These are phyloP conservation scores for Coprinellus aureogranulatus DNA, from an alignment of 768 basidiomycete genomes.

Conservation along the genomic window DNA sequence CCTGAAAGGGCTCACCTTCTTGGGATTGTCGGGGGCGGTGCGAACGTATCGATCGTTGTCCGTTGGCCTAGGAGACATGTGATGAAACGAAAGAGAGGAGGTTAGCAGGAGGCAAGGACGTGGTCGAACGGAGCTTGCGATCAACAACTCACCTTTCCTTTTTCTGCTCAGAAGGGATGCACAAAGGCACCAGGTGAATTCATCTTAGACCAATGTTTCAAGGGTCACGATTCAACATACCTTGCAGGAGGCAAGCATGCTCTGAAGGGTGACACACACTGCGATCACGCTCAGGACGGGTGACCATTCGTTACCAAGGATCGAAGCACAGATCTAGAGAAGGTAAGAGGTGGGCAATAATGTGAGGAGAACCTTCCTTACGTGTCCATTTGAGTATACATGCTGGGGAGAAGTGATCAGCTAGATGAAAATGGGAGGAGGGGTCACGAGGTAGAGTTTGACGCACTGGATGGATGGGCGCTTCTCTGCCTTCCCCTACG, in stretches of 20 bases:
- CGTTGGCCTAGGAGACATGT: constrained; percentile 51
- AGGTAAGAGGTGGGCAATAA: constrained; percentile 6
- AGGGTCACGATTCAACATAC: constrained; percentile 33
- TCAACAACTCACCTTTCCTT: constrained; percentile 54
- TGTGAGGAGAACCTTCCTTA: constrained; percentile 32
- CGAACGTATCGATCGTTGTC: constrained; percentile 84
- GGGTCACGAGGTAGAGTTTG: background rate
- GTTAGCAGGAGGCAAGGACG: constrained; percentile 1
- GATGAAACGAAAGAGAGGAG: constrained; percentile 6
- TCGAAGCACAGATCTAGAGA: constrained; percentile 80
- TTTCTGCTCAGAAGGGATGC: constrained; percentile 34
- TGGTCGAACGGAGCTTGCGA: background rate
- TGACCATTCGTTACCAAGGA: constrained; percentile 87
- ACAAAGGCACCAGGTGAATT: background rate
- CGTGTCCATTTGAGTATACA: constrained; percentile 86
- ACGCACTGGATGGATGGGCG: constrained; percentile 81
- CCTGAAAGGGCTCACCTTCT: constrained; percentile 57
- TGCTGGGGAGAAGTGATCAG: constrained; percentile 45
- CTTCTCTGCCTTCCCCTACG: constrained; percentile 55
- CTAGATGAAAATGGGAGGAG: constrained; percentile 6
- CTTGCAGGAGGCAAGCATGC: constrained; percentile 92
- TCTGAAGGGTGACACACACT: constrained; percentile 83
- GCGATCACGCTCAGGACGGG: constrained; percentile 82
- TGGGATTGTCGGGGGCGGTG: constrained; percentile 78
- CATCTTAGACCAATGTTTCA: background rate